Evolutionary conservation across 352 stramenopile species (phyloP).

Genomic region (Globisporangium perplexum): DNA sequence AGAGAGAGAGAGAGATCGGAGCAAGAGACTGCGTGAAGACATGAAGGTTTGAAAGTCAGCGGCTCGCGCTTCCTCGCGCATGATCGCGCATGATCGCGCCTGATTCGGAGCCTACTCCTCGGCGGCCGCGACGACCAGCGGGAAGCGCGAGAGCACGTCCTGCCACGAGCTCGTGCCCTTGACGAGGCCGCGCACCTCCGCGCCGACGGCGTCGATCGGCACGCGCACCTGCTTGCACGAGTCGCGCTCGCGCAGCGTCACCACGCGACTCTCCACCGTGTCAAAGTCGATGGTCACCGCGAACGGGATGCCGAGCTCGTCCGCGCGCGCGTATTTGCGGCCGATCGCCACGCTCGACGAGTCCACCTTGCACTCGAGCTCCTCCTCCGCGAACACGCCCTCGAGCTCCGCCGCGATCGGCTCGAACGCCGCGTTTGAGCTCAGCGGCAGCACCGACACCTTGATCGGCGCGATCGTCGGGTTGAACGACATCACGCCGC

Average conservation of each 20-base stretch:
- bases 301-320: slow-evolving; percentile 99
- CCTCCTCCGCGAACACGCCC: slow-evolving; percentile 48
- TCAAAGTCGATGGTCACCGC: slow-evolving; percentile 99
- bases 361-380: slow-evolving; percentile 91
- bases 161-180: slow-evolving; percentile 83
- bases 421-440: slow-evolving; percentile 83
- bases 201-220: slow-evolving; percentile 77
- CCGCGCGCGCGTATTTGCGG: slow-evolving; percentile 94
- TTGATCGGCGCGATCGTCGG: slow-evolving; percentile 98
- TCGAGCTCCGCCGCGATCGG: slow-evolving; percentile 79
- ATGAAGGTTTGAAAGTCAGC: too few relatives aligned
- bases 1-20: not conserved
- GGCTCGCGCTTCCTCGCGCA: too few relatives aligned
- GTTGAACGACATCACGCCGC: slow-evolving; percentile 97
- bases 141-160: slow-evolving; percentile 75
- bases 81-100: too few relatives aligned
- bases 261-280: slow-evolving; percentile 86
- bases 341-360: slow-evolving; percentile 95
- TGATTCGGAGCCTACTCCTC: slow-evolving; percentile 12
- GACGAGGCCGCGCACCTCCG: slow-evolving; percentile 84
- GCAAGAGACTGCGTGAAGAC: not conserved
- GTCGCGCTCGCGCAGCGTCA: slow-evolving; percentile 98
- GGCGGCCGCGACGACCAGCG: slow-evolving; percentile 55
- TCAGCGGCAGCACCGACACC: slow-evolving; percentile 93
- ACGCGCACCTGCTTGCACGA: slow-evolving; percentile 95